phyloP scores from a whole-genome alignment of 495 filamentous ascomycete species.

The Tetracladium marchalianum region DNA sequence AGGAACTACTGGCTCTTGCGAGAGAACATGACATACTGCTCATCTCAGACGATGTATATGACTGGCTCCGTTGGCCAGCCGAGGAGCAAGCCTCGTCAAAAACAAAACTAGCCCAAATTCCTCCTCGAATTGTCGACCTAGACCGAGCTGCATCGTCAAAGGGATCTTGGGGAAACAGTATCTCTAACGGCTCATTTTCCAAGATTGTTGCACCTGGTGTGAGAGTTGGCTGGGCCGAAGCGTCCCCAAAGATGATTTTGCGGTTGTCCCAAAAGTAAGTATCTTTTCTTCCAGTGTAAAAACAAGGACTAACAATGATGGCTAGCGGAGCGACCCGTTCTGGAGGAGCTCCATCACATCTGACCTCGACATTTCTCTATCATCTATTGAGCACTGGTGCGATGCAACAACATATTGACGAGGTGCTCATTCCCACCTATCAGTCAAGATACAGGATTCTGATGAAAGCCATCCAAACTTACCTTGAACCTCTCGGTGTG shows the following conservation, averaged over 20 bases:
- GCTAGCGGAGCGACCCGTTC: conserved; percentile 45
- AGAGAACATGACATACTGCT: conserved; percentile 61
- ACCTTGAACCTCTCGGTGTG: conserved; percentile 50
- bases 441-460: conserved; percentile 24
- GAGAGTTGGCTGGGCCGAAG: conserved; percentile 72
- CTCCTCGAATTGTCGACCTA: conserved; percentile 67
- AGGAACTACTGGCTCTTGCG: conserved; percentile 53
- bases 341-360: conserved; percentile 64
- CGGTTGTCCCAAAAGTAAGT: background rate
- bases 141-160: conserved; percentile 35
- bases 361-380: conserved; percentile 53
- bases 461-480: conserved; percentile 36
- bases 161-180: conserved; percentile 42
- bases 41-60: conserved; percentile 78
- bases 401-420: conserved; percentile 30
- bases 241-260: conserved; percentile 47
- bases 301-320: too few species aligned
- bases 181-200: conserved; percentile 72
- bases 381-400: conserved; percentile 42
- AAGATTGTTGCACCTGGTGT: conserved; percentile 68
- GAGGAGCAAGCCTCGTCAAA: background rate
- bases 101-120: conserved; percentile 20
- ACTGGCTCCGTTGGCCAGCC: conserved; percentile 62
- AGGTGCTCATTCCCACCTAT: conserved; percentile 38
- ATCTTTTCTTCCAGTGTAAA: too few species aligned